Evolutionary conservation across 805 yeast genomes (phyloP).

Genomic region (Saitoella complicata): DNA sequence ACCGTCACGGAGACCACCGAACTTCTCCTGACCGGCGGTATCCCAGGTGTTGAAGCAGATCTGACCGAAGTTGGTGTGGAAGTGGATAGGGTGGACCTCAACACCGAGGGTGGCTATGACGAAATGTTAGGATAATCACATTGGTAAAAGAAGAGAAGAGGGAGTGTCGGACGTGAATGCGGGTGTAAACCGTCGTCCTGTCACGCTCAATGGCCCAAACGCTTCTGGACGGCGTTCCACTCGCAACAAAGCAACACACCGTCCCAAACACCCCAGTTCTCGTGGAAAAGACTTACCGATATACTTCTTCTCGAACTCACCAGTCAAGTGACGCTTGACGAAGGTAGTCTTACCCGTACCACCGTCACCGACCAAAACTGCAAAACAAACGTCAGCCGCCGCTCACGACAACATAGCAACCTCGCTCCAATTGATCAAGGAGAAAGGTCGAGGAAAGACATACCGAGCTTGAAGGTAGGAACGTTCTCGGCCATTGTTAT

Average conservation of each 20-base stretch:
- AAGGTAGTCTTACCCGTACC: slow-evolving; percentile 99
- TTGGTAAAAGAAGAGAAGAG: too few relatives aligned
- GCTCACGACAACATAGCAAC: too few relatives aligned
- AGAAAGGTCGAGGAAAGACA: too few relatives aligned
- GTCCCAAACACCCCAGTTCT: too few relatives aligned
- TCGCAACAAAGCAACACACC: too few relatives aligned
- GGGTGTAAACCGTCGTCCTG: too few relatives aligned
- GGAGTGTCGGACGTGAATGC: too few relatives aligned
- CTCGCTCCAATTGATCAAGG: too few relatives aligned
- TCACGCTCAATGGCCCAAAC: too few relatives aligned
- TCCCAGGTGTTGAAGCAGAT: slow-evolving; percentile 99
- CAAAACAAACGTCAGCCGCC: too few relatives aligned
- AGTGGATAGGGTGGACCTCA: slow-evolving; percentile 95
- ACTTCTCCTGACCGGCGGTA: slow-evolving; percentile 99
- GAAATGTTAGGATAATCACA: too few relatives aligned
- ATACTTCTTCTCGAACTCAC: slow-evolving; percentile 98
- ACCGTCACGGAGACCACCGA: slow-evolving; percentile 99
- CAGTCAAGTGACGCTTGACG: slow-evolving; percentile 98
- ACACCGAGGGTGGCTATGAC: slow-evolving; percentile 66
- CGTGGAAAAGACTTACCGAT: slow-evolving; percentile 36
- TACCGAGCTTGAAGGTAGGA: slow-evolving; percentile 78
- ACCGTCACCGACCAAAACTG: slow-evolving; percentile 97
- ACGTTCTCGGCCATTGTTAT: slow-evolving; percentile 26
- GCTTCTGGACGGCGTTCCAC: too few relatives aligned
- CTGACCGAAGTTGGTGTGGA: slow-evolving; percentile 97